Percentiles rank a stretch among this genome's conserved stretches.
Conservation (phyloP, 1,284 basidiomycete species). For the Salmacisia buchloeana region DNA sequence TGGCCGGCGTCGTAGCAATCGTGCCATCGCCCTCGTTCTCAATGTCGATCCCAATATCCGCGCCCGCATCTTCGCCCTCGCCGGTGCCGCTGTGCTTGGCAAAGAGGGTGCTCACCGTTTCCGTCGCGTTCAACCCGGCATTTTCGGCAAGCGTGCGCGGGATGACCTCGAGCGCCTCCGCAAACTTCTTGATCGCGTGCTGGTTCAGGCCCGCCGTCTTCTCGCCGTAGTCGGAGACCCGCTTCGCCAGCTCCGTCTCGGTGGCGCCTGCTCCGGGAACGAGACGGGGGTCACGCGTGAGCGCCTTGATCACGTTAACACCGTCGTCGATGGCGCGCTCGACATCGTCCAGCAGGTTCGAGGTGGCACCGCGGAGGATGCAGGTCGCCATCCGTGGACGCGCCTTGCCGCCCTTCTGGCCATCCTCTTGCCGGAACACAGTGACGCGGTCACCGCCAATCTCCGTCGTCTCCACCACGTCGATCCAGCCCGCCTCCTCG, state of each 20-base stretch:
- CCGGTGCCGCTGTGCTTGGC: constrained; percentile 73
- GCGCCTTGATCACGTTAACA: constrained; percentile 88
- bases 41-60: constrained; percentile 79
- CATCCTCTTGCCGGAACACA: constrained; percentile 72
- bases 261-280: constrained; percentile 92
- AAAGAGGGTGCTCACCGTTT: constrained; percentile 79
- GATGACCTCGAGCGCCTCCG: constrained; percentile 82
- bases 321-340: constrained; percentile 95
- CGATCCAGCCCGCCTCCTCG: constrained; percentile 90
- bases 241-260: constrained; percentile 81
- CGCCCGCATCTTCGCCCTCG: constrained; percentile 47
- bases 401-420: constrained; percentile 43
- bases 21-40: constrained; percentile 56
- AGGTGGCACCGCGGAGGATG: constrained; percentile 68
- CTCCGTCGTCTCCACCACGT: constrained; percentile 90
- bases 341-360: constrained; percentile 89
- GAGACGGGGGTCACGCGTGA: constrained; percentile 82
- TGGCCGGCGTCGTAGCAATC: constrained; percentile 19
- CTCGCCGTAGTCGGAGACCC: constrained; percentile 78
- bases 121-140: constrained; percentile 88
- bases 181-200: constrained; percentile 88
- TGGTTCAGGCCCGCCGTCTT: constrained; percentile 85
- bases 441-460: constrained; percentile 97
- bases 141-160: constrained; percentile 94
- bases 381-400: constrained; percentile 47